A percentile compares a stretch with the other conserved stretches of the same genome.
These are phyloP conservation scores for Styphnolobium japonicum DNA, from an alignment of 306 rosid species.

Conservation along the genomic window DNA sequence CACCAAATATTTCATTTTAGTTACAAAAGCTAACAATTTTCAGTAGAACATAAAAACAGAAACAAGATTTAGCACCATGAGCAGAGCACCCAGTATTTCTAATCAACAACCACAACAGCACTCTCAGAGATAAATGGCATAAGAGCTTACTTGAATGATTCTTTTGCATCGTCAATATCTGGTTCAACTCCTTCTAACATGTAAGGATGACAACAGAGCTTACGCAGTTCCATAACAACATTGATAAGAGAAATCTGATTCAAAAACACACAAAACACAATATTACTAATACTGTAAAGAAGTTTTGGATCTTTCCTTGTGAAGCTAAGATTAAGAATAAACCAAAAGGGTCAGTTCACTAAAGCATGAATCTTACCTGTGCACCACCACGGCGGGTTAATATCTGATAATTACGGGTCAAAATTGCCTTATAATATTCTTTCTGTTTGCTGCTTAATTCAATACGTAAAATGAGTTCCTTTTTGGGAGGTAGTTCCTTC, in stretches of 20 bases:
- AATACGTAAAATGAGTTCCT: conserved; percentile 91
- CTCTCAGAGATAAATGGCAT: neutral
- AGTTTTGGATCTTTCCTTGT: conserved; percentile 3
- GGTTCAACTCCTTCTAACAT: conserved; percentile 99
- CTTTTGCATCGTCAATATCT: conserved; percentile 76
- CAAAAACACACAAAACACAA: conserved; percentile 26
- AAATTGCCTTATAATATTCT: conserved; percentile 95
- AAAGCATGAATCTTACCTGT: conserved; percentile 56
- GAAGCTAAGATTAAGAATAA: conserved; percentile 16
- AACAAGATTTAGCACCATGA: conserved; percentile 18
- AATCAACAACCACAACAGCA: conserved; percentile 6
- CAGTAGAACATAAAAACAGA: neutral
- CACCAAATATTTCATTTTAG: neutral
- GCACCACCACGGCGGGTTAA: conserved; percentile 97
- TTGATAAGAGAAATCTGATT: conserved; percentile 95
- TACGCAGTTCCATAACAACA: conserved; percentile 97
- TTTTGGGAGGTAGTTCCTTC: conserved; percentile 98
- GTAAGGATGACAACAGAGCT: conserved; percentile 96
- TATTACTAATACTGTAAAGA: neutral
- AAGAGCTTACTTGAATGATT: conserved; percentile 62
- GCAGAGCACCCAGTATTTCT: conserved; percentile 3
- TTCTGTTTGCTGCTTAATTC: conserved; percentile 94
- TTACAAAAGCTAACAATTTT: neutral
- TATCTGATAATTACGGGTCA: conserved; percentile 96
- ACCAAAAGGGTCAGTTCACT: conserved; percentile 13